These are phyloP conservation scores for Simmondsia chinensis DNA, from an alignment of 148 eudicot species.

Conservation along the genomic window DNA sequence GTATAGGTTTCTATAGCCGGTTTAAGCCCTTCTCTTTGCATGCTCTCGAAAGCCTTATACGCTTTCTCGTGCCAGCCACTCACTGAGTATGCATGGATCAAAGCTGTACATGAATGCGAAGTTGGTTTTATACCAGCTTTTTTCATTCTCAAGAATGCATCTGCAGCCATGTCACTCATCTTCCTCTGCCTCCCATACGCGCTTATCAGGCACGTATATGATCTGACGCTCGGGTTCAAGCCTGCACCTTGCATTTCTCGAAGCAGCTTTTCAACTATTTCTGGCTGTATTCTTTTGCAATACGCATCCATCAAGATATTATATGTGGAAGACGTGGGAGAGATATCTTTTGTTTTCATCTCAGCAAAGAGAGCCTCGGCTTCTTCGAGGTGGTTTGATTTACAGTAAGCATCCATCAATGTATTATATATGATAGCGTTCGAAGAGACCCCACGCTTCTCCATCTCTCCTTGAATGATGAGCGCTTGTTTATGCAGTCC, in stretches of 20 bases:
- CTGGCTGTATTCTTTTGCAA: slow-evolving; percentile 86
- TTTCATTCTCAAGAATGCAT: slow-evolving; percentile 85
- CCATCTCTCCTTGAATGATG: slow-evolving; percentile 81
- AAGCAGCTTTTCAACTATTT: slow-evolving; percentile 65
- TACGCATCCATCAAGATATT: slow-evolving; percentile 87
- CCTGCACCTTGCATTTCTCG: slow-evolving; percentile 61
- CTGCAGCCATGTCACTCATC: slow-evolving; percentile 88
- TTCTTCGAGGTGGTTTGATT: slow-evolving; percentile 70
- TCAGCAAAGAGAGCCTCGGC: slow-evolving; percentile 88
- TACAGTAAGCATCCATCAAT: slow-evolving; percentile 67
- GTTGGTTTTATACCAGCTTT: slow-evolving; percentile 71
- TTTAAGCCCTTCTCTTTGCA: slow-evolving; percentile 62
- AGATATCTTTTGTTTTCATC: slow-evolving; percentile 61
- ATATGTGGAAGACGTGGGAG: slow-evolving; percentile 59
- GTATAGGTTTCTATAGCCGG: slow-evolving; percentile 92
- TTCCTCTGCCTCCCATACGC: slow-evolving; percentile 80
- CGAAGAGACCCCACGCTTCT: slow-evolving; percentile 75
- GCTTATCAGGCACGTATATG: slow-evolving; percentile 80
- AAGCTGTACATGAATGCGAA: slow-evolving; percentile 86
- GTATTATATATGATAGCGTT: slow-evolving; percentile 75
- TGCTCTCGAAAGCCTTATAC: slow-evolving; percentile 55
- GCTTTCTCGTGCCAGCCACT: slow-evolving; percentile 91
- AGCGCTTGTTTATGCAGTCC: slow-evolving; percentile 83
- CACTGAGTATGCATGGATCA: slow-evolving; percentile 80
- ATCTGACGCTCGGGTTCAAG: slow-evolving; percentile 60